Conservation (phyloP, 1,284 basidiomycete genomes). For the Taiwanofungus camphoratus region DNA sequence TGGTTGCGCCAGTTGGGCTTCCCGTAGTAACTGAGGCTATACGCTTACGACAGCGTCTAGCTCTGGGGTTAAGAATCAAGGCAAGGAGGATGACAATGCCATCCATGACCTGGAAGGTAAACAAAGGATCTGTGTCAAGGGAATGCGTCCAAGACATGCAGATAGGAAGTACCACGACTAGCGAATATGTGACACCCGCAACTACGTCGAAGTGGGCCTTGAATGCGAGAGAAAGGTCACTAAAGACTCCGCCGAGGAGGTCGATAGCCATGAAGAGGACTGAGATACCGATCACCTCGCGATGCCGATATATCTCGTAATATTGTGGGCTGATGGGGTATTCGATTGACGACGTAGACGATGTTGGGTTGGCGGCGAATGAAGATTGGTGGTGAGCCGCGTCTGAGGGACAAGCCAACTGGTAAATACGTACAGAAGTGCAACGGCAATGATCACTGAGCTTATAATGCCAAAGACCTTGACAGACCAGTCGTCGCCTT, state of each 20-base stretch:
- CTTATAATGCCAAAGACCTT: conserved; percentile 63
- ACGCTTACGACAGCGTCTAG: conserved; percentile 30
- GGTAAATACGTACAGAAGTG: conserved; percentile 44
- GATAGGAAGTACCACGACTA: conserved; percentile 45
- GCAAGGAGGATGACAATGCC: conserved; percentile 21
- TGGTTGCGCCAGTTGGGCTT: no score
- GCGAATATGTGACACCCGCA: conserved; percentile 57
- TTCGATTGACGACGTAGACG: not conserved
- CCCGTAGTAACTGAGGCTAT: conserved; percentile 13
- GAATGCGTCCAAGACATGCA: not conserved
- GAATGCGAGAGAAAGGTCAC: conserved; percentile 66
- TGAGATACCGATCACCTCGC: conserved; percentile 72
- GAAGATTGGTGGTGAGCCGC: no score
- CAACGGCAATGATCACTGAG: conserved; percentile 55
- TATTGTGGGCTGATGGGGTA: conserved; percentile 40
- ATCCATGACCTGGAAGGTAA: conserved; percentile 18
- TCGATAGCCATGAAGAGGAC: conserved; percentile 69
- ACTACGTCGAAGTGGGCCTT: conserved; percentile 60
- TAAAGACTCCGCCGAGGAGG: conserved; percentile 68
- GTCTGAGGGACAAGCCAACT: no score
- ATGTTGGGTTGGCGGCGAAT: no score
- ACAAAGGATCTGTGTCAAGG: no score
- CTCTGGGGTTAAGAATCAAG: conserved; percentile 21
- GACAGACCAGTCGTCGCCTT: conserved; percentile 42
- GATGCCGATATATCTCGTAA: conserved; percentile 64